These are phyloP conservation scores for Penicillium sp. DNA, from an alignment of 2,329 filamentous ascomycete species.

Conservation along the genomic window DNA sequence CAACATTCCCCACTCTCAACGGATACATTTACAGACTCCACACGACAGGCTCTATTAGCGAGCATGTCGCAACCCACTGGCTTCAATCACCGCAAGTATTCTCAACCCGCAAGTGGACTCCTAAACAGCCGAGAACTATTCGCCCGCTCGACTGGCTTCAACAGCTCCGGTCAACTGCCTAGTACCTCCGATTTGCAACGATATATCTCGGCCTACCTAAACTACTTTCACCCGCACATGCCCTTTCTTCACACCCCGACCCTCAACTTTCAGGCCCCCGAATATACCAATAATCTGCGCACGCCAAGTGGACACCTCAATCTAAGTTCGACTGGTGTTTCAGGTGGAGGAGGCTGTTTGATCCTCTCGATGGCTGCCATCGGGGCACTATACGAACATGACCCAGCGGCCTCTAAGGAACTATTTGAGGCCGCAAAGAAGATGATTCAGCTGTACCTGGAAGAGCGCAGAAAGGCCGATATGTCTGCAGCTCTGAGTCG, in stretches of 20 bases:
- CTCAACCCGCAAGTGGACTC: constrained; percentile 58
- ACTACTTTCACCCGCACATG: constrained; percentile 89
- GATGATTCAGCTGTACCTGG: constrained; percentile 90
- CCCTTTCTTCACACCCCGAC: constrained; percentile 94
- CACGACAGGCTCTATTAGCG: constrained; percentile 62
- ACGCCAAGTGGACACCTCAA: constrained; percentile 55
- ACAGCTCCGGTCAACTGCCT: constrained; percentile 62
- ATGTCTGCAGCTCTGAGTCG: constrained; percentile 63
- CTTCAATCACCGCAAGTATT: constrained; percentile 60
- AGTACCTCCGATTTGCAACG: constrained; percentile 84
- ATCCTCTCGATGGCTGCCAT: constrained; percentile 87
- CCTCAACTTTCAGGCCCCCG: constrained; percentile 80
- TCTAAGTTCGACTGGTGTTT: constrained; percentile 55
- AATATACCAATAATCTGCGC: constrained; percentile 62
- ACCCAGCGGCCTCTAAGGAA: constrained; percentile 75
- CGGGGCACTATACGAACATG: constrained; percentile 83
- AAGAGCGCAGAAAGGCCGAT: constrained; percentile 84
- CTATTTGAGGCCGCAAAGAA: constrained; percentile 93
- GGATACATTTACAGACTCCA: constrained; percentile 67
- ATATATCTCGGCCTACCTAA: constrained; percentile 86
- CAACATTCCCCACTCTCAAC: constrained; percentile 62
- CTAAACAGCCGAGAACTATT: constrained; percentile 38
- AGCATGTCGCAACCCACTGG: constrained; percentile 62
- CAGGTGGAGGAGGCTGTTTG: constrained; percentile 81
- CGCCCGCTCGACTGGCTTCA: constrained; percentile 35